Conservation (phyloP, 2,329 filamentous ascomycete species). For the Nannizzia gypsea region DNA sequence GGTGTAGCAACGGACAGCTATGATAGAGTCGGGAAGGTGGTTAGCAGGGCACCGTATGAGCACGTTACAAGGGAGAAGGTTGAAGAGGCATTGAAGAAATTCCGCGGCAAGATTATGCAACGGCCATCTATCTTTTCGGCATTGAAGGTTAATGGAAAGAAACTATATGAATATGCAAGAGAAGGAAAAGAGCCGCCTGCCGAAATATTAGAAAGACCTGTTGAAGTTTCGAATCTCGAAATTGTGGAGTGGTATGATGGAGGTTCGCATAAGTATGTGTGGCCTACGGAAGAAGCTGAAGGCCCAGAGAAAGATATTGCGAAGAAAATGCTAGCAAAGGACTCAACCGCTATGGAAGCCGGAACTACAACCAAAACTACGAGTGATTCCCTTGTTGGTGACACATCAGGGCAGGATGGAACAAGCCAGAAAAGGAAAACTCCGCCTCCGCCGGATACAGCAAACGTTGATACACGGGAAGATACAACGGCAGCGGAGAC, state of each 20-base stretch:
- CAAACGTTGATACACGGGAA: neutral
- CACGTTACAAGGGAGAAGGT: conserved; percentile 71
- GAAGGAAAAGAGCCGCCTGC: conserved; percentile 76
- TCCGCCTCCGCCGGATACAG: conserved; percentile 20
- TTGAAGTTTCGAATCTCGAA: conserved; percentile 67
- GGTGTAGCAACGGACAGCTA: conserved; percentile 89
- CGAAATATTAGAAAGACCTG: conserved; percentile 68
- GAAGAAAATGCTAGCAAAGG: conserved; percentile 48
- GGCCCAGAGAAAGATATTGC: conserved; percentile 64
- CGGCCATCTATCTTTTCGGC: conserved; percentile 88
- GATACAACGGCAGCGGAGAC: neutral
- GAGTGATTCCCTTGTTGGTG: conserved; percentile 8
- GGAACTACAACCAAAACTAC: neutral
- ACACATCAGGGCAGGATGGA: conserved; percentile 8
- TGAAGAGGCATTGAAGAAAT: conserved; percentile 61
- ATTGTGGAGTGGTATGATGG: conserved; percentile 74
- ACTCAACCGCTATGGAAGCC: conserved; percentile 16
- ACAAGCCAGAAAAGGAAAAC: conserved; percentile 26
- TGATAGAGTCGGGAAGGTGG: conserved; percentile 72
- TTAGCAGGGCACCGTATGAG: conserved; percentile 61
- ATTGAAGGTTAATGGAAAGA: conserved; percentile 84
- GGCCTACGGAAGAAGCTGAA: conserved; percentile 68
- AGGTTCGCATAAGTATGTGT: conserved; percentile 64
- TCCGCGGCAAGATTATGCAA: conserved; percentile 76
- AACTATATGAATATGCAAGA: conserved; percentile 88